Evolutionary conservation across 106 monocot genomes (phyloP).

Genomic region (Dioscorea dumetorum): DNA sequence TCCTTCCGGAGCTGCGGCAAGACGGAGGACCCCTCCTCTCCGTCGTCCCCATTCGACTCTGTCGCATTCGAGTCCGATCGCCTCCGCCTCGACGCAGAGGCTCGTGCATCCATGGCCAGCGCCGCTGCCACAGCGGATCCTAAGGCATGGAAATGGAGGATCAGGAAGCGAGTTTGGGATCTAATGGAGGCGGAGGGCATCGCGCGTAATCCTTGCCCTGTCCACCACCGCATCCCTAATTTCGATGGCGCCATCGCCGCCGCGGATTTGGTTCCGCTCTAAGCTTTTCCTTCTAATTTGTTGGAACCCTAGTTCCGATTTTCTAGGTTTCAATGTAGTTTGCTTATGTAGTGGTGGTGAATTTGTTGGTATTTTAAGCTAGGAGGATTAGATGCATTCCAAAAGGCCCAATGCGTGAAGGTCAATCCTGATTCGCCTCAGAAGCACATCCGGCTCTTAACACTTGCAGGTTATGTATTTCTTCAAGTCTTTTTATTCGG

Average conservation of each 20-base stretch:
- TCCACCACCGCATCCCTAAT: constrained; percentile 92
- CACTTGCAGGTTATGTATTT: constrained; percentile 50
- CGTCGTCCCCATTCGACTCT: constrained; percentile 45
- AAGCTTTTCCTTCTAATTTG: background rate
- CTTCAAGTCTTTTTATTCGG: background rate
- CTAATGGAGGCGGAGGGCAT: constrained; percentile 64
- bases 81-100: constrained; percentile 67
- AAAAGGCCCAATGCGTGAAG: constrained; percentile 66
- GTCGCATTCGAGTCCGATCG: constrained; percentile 59
- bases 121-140: constrained; percentile 27
- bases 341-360: background rate
- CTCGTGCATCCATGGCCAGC: constrained; percentile 55
- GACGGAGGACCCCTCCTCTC: background rate
- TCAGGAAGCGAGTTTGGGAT: constrained; percentile 78
- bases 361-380: constrained; percentile 27
- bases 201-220: constrained; percentile 72
- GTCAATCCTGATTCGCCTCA: constrained; percentile 95
- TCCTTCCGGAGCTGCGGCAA: background rate
- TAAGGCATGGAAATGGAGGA: constrained; percentile 85
- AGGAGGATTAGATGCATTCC: constrained; percentile 58
- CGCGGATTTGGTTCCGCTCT: constrained; percentile 29
- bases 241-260: constrained; percentile 64
- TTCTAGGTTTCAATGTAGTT: background rate
- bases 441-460: constrained; percentile 85
- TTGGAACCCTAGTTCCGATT: background rate